Conservation (phyloP, 345 rosid species). For the Gossypium sturtianum region DNA sequence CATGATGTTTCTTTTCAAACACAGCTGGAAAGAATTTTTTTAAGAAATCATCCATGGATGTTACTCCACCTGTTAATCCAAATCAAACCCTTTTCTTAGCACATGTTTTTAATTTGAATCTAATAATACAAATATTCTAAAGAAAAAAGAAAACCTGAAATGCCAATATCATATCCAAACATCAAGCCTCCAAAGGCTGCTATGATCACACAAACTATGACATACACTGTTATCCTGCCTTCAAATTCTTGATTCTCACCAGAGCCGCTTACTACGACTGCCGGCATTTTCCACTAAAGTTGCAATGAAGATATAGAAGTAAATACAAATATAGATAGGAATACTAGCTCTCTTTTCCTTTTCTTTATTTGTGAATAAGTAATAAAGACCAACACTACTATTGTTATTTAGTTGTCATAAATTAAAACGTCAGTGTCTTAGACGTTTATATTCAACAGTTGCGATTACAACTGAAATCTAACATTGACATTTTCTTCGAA, state of each 20-base stretch:
- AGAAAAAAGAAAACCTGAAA: constrained; percentile 15
- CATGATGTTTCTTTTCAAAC: constrained; percentile 49
- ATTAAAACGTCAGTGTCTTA: neutral
- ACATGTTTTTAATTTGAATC: neutral
- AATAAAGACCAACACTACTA: neutral
- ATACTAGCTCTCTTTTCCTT: no score
- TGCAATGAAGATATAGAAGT: neutral
- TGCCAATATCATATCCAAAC: constrained; percentile 42
- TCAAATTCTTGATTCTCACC: constrained; percentile 34
- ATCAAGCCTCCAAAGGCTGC: constrained; percentile 29
- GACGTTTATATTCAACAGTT: neutral
- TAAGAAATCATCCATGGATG: constrained; percentile 79
- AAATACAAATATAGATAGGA: neutral
- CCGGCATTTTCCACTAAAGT: constrained; percentile 24
- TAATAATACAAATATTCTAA: neutral
- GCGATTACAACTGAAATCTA: neutral
- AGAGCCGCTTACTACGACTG: neutral
- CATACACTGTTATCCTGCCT: constrained; percentile 28
- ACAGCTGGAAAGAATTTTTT: constrained; percentile 54
- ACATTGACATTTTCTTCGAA: neutral
- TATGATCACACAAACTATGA: constrained; percentile 16
- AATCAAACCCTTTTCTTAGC: neutral
- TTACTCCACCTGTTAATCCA: constrained; percentile 54
- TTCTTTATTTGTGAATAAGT: no score
- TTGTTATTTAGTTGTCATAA: neutral